Evolutionary conservation across 495 filamentous ascomycete genomes (phyloP), one percentile per base, ranked within the genome.

Genomic region (Acidomyces sp.): DNA sequence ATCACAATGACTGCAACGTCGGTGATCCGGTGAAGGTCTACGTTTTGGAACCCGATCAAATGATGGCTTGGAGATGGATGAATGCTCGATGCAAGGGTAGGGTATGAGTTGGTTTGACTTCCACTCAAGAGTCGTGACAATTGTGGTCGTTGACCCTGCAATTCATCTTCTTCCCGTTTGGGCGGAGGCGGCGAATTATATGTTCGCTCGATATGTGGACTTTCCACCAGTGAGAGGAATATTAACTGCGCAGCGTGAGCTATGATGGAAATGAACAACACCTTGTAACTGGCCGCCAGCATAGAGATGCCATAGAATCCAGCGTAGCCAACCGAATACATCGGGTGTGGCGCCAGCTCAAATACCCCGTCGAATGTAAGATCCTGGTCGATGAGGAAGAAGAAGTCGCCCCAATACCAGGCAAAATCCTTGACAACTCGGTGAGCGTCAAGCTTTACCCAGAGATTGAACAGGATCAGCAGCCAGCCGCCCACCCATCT

Each of bases 371-470:
- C 92, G 50, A 97, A 96, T 23, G 90, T 95, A 54, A 97, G 69
- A 56, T 95, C 84, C 57, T 95, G 85, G 59, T 97, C 92, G 56
- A 96, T 85, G 58, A 97, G 77, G 64, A 84, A 97, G 69, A 97
- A 97, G 65, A 96, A 97, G 55, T 97, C 90, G 38, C 90, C 90
- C 90, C 90, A 97, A 63, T 96, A 97, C 90, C 90, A 97, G 16
- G 90, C 90, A 65, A 85, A 97, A 59, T 97, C 92, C 63, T 96
- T 96, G 52, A 97, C 90, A n/a, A 97, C 90, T 38, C 90, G 68
- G 60, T 96, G 90, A 15, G 90, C 90, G 59, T 97, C 90, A 41
- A 97, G 68, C 64, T 97, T 97, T 39, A 97, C 90, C 92, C 92
- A 97, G 13, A 95, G 72, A 61, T 97, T 97, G 70, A 97, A 96